Evolutionary conservation across 2,329 filamentous ascomycete species (phyloP), one percentile per base, ranked within the genome.

Genomic region (Dactylellina sp.): DNA sequence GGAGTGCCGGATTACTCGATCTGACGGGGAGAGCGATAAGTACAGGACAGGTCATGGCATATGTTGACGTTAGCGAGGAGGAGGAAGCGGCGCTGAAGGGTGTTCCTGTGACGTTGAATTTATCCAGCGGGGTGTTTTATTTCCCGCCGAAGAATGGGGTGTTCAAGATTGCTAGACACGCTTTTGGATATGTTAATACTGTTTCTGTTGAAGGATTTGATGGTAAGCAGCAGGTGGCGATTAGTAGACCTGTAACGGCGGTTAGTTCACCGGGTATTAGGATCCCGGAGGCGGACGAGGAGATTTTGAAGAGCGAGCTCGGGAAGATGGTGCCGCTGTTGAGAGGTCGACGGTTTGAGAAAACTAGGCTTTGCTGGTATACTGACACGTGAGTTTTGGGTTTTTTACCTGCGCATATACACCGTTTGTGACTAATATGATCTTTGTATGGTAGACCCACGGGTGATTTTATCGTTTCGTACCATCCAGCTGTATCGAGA

Each of bases 41-140:
- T 1, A 96, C 92, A 0, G 94, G 92, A 12, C 94, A 98, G 79
- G 86, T 87, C 0, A 80, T 98, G 24, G 90, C 86, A 11, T 97
- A 96, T 82, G 83, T 97, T 76, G 84, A 88, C 76, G 85, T 98
- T 77, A 90, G 88, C 0, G 83, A 87, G 14, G 85, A 86, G 3
- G 93, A 97, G 81, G 88, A 93, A 81, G 83, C 83, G 14, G 81
- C 81, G 2, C 83, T 97, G 9, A 83, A 83, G 44, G 82, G 86
- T 35, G 88, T 89, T 78, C 93, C 93, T 0, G 90, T 92, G 1
- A 82, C 91, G 20, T 82, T 94, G 42, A 92, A 92, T 81, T 84
- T 93, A 76, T 86, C 84, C 53, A 87, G 85, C 20, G 76, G 76
- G 39, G 53, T 64, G 64, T 94, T 93, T 83, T 85, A 91, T 79